These are phyloP conservation scores for Ilyonectria sp. DNA, from an alignment of 2,329 filamentous ascomycete genomes.

Conservation along the genomic window DNA sequence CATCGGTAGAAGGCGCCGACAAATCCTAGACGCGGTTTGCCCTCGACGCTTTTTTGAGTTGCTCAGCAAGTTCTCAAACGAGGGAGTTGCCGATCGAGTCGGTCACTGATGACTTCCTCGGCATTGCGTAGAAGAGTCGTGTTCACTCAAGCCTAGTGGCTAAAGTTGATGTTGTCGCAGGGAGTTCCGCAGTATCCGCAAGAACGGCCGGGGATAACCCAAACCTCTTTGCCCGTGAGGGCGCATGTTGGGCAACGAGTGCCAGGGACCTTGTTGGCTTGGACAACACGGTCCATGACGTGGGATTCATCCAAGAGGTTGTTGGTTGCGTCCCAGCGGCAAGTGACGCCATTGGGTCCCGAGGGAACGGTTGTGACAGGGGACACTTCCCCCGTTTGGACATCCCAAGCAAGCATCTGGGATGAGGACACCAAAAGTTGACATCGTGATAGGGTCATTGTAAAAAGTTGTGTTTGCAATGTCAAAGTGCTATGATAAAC, in stretches of 20 bases:
- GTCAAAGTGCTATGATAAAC: constrained; percentile 5
- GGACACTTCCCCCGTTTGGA: constrained; percentile 4
- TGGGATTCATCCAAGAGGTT: constrained; percentile 2
- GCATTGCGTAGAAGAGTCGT: background rate
- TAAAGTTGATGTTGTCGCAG: constrained; percentile 43
- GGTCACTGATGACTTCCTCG: background rate
- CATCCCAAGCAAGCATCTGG: background rate
- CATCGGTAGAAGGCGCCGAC: background rate
- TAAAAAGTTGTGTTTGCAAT: constrained; percentile 14
- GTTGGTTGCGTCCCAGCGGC: constrained; percentile 2
- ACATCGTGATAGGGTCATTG: constrained; percentile 33
- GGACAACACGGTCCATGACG: constrained; percentile 12
- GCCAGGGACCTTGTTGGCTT: constrained; percentile 59
- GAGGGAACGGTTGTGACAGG: background rate
- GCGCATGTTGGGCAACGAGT: constrained; percentile 68
- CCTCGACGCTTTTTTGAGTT: background rate
- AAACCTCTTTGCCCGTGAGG: constrained; percentile 65
- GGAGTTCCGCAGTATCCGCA: constrained; percentile 68
- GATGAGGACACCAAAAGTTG: constrained; percentile 6
- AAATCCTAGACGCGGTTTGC: background rate
- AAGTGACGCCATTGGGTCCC: background rate
- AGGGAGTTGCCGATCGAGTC: background rate
- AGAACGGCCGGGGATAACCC: constrained; percentile 68
- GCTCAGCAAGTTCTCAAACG: constrained; percentile 1
- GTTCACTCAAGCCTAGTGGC: background rate